Conservation (phyloP, 2,329 filamentous ascomycete genomes). For the Calonectria pseudoturangicola region DNA sequence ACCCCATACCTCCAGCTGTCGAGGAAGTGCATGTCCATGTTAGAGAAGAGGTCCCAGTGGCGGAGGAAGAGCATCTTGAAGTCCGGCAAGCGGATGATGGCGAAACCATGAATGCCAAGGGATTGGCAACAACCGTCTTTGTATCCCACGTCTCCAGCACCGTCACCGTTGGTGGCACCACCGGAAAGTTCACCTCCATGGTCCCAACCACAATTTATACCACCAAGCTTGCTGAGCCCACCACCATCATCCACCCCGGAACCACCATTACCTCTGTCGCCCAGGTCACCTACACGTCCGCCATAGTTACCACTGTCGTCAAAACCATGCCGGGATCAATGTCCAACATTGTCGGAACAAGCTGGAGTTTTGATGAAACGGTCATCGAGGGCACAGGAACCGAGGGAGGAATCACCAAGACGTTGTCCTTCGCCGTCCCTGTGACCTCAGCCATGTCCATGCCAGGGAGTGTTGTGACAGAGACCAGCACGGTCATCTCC, state of each 20-base stretch:
- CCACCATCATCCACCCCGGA: slow-evolving; percentile 6
- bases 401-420: neutral
- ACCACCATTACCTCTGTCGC: neutral
- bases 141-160: slow-evolving; percentile 35
- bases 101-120: slow-evolving; percentile 5
- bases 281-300: slow-evolving; percentile 12
- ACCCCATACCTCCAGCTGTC: neutral
- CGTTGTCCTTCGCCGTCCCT: slow-evolving; percentile 7
- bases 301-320: neutral
- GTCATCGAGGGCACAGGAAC: slow-evolving; percentile 4
- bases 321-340: slow-evolving; percentile 16
- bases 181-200: slow-evolving; percentile 37
- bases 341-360: neutral
- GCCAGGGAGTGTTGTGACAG: slow-evolving; percentile 4
- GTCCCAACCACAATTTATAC: slow-evolving; percentile 34
- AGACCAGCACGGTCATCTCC: neutral
- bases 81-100: neutral
- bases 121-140: slow-evolving; percentile 8
- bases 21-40: neutral
- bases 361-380: neutral
- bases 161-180: slow-evolving; percentile 13
- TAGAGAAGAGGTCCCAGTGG: too few species aligned
- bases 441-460: slow-evolving; percentile 37
- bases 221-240: slow-evolving; percentile 17
- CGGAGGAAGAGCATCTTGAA: neutral